phyloP scores from a whole-genome alignment of 2,329 filamentous ascomycete genomes.

The Alternaria ethzedia region DNA sequence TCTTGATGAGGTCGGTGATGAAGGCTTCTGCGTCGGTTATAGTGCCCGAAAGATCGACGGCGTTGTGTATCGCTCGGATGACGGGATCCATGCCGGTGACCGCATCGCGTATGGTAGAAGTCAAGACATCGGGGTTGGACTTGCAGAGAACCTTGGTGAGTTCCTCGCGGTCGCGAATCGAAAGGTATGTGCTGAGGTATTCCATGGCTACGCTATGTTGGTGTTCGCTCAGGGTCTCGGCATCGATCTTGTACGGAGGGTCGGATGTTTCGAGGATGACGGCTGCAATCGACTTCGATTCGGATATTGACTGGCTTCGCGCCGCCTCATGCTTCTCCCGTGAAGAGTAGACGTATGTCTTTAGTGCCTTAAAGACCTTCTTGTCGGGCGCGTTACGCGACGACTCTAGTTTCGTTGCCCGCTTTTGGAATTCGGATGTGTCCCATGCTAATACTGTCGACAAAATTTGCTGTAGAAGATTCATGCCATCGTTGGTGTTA shows the following conservation, averaged over 20 bases:
- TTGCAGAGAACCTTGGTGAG: conserved; percentile 72
- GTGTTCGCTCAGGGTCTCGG: conserved; percentile 59
- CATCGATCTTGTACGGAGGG: conserved; percentile 49
- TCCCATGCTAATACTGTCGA: conserved; percentile 77
- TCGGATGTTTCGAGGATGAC: conserved; percentile 65
- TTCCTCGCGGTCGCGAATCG: conserved; percentile 74
- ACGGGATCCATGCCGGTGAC: conserved; percentile 76
- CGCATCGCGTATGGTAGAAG: conserved; percentile 67
- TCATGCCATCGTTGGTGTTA: conserved; percentile 78
- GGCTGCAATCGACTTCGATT: conserved; percentile 67
- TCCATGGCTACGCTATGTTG: conserved; percentile 71
- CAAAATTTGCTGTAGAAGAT: conserved; percentile 78
- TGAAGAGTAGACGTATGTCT: conserved; percentile 61
- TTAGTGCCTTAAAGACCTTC: conserved; percentile 67
- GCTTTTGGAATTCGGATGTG: conserved; percentile 70
- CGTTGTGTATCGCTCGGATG: conserved; percentile 73
- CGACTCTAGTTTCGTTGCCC: conserved; percentile 69
- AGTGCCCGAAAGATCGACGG: conserved; percentile 73
- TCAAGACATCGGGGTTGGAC: conserved; percentile 74
- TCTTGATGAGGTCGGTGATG: conserved; percentile 72
- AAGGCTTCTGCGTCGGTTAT: conserved; percentile 72
- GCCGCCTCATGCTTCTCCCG: conserved; percentile 65
- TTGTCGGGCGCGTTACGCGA: conserved; percentile 64
- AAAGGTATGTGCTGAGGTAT: conserved; percentile 74
- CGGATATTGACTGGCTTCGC: conserved; percentile 62